Evolutionary conservation across 805 yeast species (phyloP).

Genomic region (Starmerella etchellsii): DNA sequence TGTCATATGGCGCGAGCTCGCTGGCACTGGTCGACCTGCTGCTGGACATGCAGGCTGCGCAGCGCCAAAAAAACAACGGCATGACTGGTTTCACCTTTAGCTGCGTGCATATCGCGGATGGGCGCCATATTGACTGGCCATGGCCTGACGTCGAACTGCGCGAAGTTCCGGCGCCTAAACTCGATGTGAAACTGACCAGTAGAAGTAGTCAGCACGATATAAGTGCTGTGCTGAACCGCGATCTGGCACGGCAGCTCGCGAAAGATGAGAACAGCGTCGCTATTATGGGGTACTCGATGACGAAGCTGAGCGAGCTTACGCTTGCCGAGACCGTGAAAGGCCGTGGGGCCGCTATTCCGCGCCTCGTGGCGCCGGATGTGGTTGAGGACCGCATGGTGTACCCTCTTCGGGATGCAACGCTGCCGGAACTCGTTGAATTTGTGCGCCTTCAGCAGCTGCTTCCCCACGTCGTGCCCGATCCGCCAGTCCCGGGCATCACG

Average conservation of each 20-base stretch:
- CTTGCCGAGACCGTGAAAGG: slow-evolving; percentile 74
- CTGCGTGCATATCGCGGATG: slow-evolving; percentile 32
- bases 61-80: slow-evolving; percentile 47
- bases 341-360: slow-evolving; percentile 57
- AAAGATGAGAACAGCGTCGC: slow-evolving; percentile 36
- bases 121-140: slow-evolving; percentile 16
- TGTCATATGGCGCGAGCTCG: slow-evolving; percentile 59
- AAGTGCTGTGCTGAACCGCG: slow-evolving; percentile 34
- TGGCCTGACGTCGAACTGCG: slow-evolving; percentile 8
- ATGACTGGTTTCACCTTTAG: slow-evolving; percentile 52
- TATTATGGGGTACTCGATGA: slow-evolving; percentile 65
- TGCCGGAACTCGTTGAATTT: slow-evolving; percentile 53
- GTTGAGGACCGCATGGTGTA: slow-evolving; percentile 28
- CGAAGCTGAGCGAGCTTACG: slow-evolving; percentile 67
- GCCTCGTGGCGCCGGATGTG: slow-evolving; percentile 19
- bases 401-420: slow-evolving; percentile 67
- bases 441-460: slow-evolving; percentile 32
- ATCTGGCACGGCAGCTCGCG: slow-evolving; percentile 39
- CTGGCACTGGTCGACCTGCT: slow-evolving; percentile 57
- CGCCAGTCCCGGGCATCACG: slow-evolving; percentile 32
- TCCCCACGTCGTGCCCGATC: slow-evolving; percentile 23
- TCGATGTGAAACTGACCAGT: slow-evolving; percentile 12
- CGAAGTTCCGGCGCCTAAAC: not conserved
- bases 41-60: slow-evolving; percentile 48
- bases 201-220: slow-evolving; percentile 58